Evolutionary conservation across 225 moss, liverwort and hornwort genomes (phyloP).

Genomic region (Physcomitrellopsis africana): DNA sequence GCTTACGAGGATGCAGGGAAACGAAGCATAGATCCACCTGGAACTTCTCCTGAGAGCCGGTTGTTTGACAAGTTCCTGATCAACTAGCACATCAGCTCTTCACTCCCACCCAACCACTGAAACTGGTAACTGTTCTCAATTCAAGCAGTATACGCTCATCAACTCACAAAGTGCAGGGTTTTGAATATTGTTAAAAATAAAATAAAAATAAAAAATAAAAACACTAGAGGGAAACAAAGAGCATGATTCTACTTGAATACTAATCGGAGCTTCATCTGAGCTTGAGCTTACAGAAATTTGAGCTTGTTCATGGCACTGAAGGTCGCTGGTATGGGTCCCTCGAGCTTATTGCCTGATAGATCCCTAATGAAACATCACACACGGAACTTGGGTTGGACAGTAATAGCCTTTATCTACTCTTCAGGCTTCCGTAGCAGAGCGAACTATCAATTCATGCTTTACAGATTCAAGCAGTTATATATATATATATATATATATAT

Average conservation of each 20-base stretch:
- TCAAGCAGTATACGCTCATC: conserved; percentile 9
- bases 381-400: conserved; percentile 1
- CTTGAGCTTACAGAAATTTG: conserved; percentile 40
- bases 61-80: conserved; percentile 54
- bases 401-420: background rate
- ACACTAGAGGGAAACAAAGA: background rate
- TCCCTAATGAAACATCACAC: conserved; percentile 23
- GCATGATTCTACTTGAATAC: background rate
- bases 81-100: conserved; percentile 24
- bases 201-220: too few species aligned
- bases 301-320: conserved; percentile 38
- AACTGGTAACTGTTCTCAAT: background rate
- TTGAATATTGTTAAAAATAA: too few species aligned
- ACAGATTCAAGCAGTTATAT: background rate
- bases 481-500: too few species aligned
- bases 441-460: background rate
- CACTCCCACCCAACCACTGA: background rate
- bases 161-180: background rate
- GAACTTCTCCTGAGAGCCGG: conserved; percentile 43
- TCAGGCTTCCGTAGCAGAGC: background rate
- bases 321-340: conserved; percentile 36
- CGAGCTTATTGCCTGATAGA: conserved; percentile 42
- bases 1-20: conserved; percentile 53
- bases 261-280: background rate
- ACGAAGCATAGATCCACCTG: conserved; percentile 41